Evolutionary conservation across 2,329 filamentous ascomycete genomes (phyloP), one percentile per base, ranked within the genome.

Genomic region (Tricladium varicosporioides): DNA sequence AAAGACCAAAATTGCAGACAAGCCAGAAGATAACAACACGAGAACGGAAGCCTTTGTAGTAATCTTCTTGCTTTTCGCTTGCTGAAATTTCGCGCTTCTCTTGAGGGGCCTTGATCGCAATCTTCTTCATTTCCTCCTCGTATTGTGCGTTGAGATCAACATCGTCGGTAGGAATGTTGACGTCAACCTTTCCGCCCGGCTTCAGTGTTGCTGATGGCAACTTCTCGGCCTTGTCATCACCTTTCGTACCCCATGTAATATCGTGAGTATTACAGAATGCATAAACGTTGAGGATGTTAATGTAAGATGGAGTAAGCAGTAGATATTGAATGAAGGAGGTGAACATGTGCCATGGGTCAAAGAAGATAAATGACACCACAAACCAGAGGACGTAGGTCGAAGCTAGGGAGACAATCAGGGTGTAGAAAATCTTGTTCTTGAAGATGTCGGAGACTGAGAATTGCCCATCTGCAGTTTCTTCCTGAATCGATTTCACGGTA

Each of bases 261-360:
- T 97, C 92, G 80, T 97, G 92, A 22, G 92, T 96, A 75, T 97
- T 97, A 76, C 92, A 97, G 76, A 99, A 99, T 60, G 93, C 93
- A 75, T 97, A 99, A 56, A 99, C 94, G 78, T 97, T 99, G 68
- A 99, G 86, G 58, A 97, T 92, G 75, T 97, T 99, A 78, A 95
- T 95, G 76, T 96, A 99, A 0, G 92, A 96, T 0, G 94, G 94
- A 0, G 92, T 96, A 57, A 99, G 82, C 44, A 97, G 84, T 66
- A 97, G 86, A 73, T 99, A 99, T 82, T 97, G 94, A 49, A 92
- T 73, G 74, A 97, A 91, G 57, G 88, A 87, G n/a, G 94, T 97
- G 73, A 96, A 82, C 92, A 99, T 97, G 76, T 99, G 94, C 93
- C 94, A 99, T 3, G 94, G 94, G 72, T 99, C 94, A 73, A 97